Percentiles rank a stretch among this genome's conserved stretches.
Evolutionary conservation across 768 basidiomycete species (phyloP).

Genomic region (Psilocybe azurescens): DNA sequence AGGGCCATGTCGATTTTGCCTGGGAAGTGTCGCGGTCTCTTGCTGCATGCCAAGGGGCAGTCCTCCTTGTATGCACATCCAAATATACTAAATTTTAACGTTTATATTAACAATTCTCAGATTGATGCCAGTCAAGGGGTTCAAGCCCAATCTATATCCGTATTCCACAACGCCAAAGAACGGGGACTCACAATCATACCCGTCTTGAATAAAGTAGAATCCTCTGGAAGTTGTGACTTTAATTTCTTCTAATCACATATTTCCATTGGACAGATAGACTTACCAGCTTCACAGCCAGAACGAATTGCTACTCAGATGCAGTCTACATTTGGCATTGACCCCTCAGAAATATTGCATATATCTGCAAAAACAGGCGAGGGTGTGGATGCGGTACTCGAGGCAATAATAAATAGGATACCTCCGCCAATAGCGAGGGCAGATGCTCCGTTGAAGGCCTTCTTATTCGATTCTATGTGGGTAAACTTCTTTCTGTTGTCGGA

Average conservation of each 20-base stretch:
- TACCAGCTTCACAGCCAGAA: conserved; percentile 87
- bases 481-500: conserved; percentile 17
- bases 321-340: conserved; percentile 81
- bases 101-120: conserved; percentile 35
- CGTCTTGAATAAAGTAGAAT: conserved; percentile 85
- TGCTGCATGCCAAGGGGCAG: conserved; percentile 92
- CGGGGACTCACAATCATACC: conserved; percentile 84
- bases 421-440: conserved; percentile 64
- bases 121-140: conserved; percentile 98
- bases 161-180: conserved; percentile 88
- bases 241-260: conserved; percentile 1
- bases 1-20: conserved; percentile 98
- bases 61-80: conserved; percentile 49
- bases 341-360: conserved; percentile 74
- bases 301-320: conserved; percentile 82
- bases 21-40: conserved; percentile 96
- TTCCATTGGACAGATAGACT: conserved; percentile 70
- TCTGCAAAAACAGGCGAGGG: conserved; percentile 94
- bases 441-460: conserved; percentile 76
- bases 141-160: conserved; percentile 96
- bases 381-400: conserved; percentile 75
- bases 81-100: not conserved
- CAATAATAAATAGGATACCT: conserved; percentile 85
- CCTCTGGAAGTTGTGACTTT: conserved; percentile 6
- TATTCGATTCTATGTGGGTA: conserved; percentile 90